Evolutionary conservation across 495 filamentous ascomycete genomes (phyloP).

Genomic region (Penicillium psychrofluorescens): DNA sequence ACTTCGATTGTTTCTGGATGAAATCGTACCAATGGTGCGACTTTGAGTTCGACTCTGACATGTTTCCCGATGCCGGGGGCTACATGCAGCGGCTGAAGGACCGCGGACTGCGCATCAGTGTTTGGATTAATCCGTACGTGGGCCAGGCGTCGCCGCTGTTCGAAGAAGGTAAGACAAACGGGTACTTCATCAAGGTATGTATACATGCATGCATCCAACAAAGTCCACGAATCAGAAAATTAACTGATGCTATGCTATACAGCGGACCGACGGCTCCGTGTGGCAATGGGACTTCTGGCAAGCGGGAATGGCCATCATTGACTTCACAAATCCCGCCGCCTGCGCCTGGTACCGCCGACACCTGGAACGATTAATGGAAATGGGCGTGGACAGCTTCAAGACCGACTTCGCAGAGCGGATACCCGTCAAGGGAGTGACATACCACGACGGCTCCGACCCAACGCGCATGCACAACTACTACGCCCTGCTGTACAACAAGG

Average conservation of each 20-base stretch:
- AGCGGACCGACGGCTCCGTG: conserved; percentile 58
- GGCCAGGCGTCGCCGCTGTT: conserved; percentile 62
- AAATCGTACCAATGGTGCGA: conserved; percentile 66
- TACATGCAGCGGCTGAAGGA: conserved; percentile 59
- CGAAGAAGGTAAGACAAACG: conserved; percentile 53
- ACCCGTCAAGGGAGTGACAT: conserved; percentile 52
- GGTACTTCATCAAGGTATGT: conserved; percentile 55
- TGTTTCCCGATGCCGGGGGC: conserved; percentile 61
- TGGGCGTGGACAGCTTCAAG: conserved; percentile 64
- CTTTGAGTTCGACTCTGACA: conserved; percentile 59
- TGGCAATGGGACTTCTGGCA: conserved; percentile 75
- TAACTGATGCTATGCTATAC: background rate
- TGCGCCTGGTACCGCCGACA: conserved; percentile 52
- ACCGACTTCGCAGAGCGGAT: conserved; percentile 71
- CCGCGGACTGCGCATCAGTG: conserved; percentile 53
- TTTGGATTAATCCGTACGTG: conserved; percentile 69
- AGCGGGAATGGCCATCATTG: conserved; percentile 65
- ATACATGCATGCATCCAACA: background rate
- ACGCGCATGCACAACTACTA: conserved; percentile 71
- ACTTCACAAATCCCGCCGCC: conserved; percentile 66
- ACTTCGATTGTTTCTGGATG: conserved; percentile 66
- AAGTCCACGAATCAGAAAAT: background rate
- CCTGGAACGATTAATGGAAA: conserved; percentile 52
- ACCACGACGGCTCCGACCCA: conserved; percentile 50
- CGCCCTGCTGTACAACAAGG: conserved; percentile 60